phyloP scores from a whole-genome alignment of 73 alveolate genomes.

The Paramecium sonneborni region DNA sequence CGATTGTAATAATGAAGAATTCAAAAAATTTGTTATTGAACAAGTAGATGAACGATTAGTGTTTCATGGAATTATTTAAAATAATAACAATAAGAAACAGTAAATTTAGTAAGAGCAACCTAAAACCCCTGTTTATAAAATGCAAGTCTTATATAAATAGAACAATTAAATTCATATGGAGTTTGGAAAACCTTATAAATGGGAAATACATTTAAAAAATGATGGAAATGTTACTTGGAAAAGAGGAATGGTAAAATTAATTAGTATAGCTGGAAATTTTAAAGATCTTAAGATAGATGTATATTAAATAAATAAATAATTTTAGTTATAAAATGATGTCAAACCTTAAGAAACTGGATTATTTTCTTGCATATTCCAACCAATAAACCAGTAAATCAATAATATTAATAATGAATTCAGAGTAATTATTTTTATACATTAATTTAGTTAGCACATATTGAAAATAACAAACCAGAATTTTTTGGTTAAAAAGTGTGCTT shows the following conservation, averaged over 20 bases:
- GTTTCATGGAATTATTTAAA: background rate
- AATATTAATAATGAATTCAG: background rate
- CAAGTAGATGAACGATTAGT: background rate
- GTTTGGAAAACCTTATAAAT: background rate
- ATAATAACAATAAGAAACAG: background rate
- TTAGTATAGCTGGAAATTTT: background rate
- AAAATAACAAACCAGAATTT: background rate
- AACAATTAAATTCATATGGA: background rate
- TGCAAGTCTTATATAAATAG: background rate
- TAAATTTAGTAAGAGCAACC: background rate
- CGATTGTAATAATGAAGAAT: background rate
- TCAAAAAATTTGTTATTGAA: background rate
- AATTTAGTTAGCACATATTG: background rate
- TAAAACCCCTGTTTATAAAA: background rate
- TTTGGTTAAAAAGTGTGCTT: slow-evolving; percentile 1
- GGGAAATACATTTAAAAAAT: background rate
- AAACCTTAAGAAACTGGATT: background rate
- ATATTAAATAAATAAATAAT: background rate
- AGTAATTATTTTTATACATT: background rate
- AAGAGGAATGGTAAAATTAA: background rate
- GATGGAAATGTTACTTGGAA: background rate
- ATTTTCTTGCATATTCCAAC: background rate
- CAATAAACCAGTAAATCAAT: background rate
- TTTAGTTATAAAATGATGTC: background rate
- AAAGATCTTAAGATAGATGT: background rate